Base-by-base conservation (phyloP, 257 asterid genomes). In the Nicotiana noctiflora region DNA sequence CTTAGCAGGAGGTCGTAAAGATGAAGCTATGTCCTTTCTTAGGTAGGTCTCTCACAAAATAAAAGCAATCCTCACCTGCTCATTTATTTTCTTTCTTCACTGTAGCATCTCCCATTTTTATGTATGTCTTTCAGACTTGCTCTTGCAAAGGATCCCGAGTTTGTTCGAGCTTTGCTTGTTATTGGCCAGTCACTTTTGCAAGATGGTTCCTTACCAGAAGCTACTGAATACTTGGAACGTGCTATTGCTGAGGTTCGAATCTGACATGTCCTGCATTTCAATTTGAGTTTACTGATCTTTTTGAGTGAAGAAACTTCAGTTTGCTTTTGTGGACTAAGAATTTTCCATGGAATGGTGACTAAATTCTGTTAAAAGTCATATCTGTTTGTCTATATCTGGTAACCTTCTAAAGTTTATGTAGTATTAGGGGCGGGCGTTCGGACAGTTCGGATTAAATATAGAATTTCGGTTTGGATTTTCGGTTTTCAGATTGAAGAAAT, bases 71-170 rank as follows among this genome's bases (percentile, higher is more conserved):
- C 77, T 19, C 60, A 72, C 12, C 4, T 1, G 19, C 19, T 72
- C 8, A 46, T 21, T 72, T 21, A 57, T 72, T 46, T 72, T 13
- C 46, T 81, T 83, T 76, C 31, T 57, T 75, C 32, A 13, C 37
- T 23, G 37, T 70, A 72, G 40, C 11, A 72, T 82, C 75, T 40
- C 53, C 51, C 85, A 59, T 52, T 86, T 67, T 76, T 44, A 80
- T 84, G 83, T 84, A 81, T 18, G 65, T 81, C 81, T 88, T 89
- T 83, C 95, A 96, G 98, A 86, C 87, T 94, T 85, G 97, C 97
- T 84, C 92, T 92, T 80, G 89, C 88, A 85, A 94, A 94, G 93
- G 98, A 96, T 84, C 92, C 96, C 37, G 97, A 84, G 79, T 67
- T 87, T 83, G 90, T 83, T 70, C 90, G 90, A 89, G 97, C 97